Conservation (phyloP, 2,329 filamentous ascomycete genomes). For the Fusarium globosum region DNA sequence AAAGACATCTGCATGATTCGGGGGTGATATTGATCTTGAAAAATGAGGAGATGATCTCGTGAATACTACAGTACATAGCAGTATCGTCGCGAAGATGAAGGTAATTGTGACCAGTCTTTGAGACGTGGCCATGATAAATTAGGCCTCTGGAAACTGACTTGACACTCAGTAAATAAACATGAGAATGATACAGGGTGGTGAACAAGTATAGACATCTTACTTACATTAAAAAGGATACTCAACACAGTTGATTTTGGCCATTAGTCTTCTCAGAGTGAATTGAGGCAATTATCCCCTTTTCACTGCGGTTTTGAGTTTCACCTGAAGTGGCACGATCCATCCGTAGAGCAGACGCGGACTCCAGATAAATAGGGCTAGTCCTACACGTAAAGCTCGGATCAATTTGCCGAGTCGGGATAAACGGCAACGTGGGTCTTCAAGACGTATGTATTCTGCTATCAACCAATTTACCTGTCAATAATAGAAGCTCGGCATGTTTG, state of each 20-base stretch:
- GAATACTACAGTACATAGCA: background rate
- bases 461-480: background rate
- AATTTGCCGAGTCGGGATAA: background rate
- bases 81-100: background rate
- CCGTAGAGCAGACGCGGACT: background rate
- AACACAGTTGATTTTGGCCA: rapidly evolving
- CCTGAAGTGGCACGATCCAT: background rate
- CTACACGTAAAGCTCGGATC: background rate
- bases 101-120: background rate
- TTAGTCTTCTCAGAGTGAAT: rapidly evolving
- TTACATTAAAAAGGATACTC: no score
- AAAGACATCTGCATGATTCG: background rate
- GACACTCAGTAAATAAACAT: background rate
- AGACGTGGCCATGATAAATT: background rate
- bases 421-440: background rate
- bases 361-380: background rate
- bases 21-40: rapidly evolving
- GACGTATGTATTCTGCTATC: background rate
- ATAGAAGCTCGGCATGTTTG: no score
- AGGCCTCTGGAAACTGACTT: background rate
- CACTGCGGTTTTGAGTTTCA: background rate
- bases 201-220: background rate
- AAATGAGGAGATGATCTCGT: background rate
- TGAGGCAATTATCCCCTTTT: background rate
- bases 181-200: background rate